A percentile compares a stretch with the other conserved stretches of the same genome.
These are phyloP conservation scores for Eucalyptus coolabah DNA, from an alignment of 345 rosid species.

Conservation along the genomic window DNA sequence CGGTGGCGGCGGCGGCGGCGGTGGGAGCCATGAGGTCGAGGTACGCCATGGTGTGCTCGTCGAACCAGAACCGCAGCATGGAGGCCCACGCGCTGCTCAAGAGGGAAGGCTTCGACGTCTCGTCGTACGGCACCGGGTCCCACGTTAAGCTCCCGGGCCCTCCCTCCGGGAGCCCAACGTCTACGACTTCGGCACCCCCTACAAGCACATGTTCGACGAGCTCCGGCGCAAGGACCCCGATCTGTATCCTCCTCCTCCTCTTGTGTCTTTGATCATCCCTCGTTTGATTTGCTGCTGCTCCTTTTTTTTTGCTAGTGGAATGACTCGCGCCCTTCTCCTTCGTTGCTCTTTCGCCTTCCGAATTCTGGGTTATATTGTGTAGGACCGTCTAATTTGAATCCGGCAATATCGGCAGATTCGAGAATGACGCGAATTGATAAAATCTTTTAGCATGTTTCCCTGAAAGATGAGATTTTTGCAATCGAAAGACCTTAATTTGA, in stretches of 20 bases:
- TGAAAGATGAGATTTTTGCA: background rate
- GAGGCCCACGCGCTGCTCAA: constrained; percentile 82
- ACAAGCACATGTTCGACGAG: constrained; percentile 92
- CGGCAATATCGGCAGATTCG: background rate
- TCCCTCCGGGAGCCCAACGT: constrained; percentile 84
- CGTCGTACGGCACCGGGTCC: constrained; percentile 89
- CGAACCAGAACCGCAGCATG: constrained; percentile 10
- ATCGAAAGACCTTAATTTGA: background rate
- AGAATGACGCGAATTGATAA: background rate
- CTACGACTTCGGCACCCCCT: constrained; percentile 94
- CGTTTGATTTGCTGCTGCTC: background rate
- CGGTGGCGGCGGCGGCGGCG: background rate
- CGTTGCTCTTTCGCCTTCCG: background rate
- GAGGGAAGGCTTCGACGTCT: constrained; percentile 87
- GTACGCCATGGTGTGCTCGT: constrained; percentile 61
- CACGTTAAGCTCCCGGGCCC: constrained; percentile 86
- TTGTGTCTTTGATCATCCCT: background rate
- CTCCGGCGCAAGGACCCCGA: constrained; percentile 95
- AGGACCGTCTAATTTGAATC: background rate
- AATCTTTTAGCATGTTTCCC: background rate
- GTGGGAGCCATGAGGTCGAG: constrained; percentile 41
- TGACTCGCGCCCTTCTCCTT: background rate
- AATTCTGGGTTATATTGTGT: background rate
- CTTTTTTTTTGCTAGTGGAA: background rate
- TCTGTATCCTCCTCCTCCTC: constrained; percentile 42